Evolutionary conservation across 1,284 basidiomycete species (phyloP).

Genomic region (Austroboletus niveus): DNA sequence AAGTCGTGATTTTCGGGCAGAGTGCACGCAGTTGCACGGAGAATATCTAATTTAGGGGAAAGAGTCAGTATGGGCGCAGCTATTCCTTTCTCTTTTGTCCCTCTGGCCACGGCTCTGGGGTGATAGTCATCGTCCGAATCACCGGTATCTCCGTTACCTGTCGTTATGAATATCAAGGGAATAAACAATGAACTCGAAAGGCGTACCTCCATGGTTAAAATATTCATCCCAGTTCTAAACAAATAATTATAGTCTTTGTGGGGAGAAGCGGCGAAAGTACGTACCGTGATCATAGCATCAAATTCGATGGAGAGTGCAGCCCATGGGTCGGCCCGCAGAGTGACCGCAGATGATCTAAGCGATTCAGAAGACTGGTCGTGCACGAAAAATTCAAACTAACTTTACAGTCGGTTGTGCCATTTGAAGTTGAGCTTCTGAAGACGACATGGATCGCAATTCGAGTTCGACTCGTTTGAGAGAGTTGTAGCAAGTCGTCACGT

Average conservation of each 20-base stretch:
- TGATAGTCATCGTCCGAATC: conserved; percentile 51
- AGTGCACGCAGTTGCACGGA: conserved; percentile 56
- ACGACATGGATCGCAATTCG: conserved; percentile 49
- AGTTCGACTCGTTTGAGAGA: conserved; percentile 73
- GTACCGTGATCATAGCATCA: conserved; percentile 62
- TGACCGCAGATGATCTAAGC: conserved; percentile 57
- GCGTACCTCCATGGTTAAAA: conserved; percentile 41
- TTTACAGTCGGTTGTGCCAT: conserved; percentile 66
- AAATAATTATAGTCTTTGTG: neutral
- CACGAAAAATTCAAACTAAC: conserved; percentile 37
- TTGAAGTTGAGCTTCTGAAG: conserved; percentile 52
- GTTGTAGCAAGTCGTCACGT: conserved; percentile 73
- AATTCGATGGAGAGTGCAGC: conserved; percentile 58
- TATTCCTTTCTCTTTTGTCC: conserved; percentile 36
- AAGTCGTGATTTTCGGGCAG: conserved; percentile 69
- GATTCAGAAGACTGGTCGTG: neutral
- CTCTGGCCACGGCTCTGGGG: conserved; percentile 27
- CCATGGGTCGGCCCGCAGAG: conserved; percentile 54
- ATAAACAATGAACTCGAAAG: neutral
- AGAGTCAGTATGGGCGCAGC: conserved; percentile 23
- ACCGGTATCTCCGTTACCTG: conserved; percentile 14
- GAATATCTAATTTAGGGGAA: conserved; percentile 36
- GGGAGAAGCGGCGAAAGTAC: conserved; percentile 26
- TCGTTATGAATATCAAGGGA: neutral
- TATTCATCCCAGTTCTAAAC: conserved; percentile 65